These are phyloP conservation scores for Phytophthora fragariae DNA, from an alignment of 352 stramenopile genomes.

Conservation along the genomic window DNA sequence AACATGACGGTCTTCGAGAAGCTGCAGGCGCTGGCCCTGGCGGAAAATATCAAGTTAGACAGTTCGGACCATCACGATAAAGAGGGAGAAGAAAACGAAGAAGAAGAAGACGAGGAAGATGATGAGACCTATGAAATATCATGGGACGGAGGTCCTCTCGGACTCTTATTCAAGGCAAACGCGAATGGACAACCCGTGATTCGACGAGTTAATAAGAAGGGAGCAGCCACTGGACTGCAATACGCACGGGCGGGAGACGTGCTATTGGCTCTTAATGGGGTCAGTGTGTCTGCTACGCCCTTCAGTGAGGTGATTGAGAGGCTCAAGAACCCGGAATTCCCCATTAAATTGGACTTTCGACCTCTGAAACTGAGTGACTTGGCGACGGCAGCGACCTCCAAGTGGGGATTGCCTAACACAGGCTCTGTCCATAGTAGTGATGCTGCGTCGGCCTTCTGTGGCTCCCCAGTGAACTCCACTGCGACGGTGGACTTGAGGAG, in stretches of 20 bases:
- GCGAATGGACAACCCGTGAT: slow-evolving; percentile 65
- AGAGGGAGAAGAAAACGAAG: slow-evolving; percentile 22
- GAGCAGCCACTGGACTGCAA: slow-evolving; percentile 62
- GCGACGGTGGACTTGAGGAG: slow-evolving; percentile 40
- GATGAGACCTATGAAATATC: slow-evolving; percentile 78
- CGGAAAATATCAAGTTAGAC: slow-evolving; percentile 53
- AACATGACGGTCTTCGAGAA: slow-evolving; percentile 58
- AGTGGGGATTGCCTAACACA: slow-evolving; percentile 35
- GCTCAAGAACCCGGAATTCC: slow-evolving; percentile 68
- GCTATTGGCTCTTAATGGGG: slow-evolving; percentile 73
- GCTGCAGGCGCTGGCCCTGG: slow-evolving; percentile 61
- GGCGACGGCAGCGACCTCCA: slow-evolving; percentile 21
- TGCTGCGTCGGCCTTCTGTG: slow-evolving; percentile 36
- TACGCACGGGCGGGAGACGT: slow-evolving; percentile 78
- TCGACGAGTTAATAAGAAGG: slow-evolving; percentile 79
- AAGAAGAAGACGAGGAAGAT: slow-evolving; percentile 65
- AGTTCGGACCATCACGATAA: slow-evolving; percentile 10
- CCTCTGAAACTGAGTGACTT: slow-evolving; percentile 61
- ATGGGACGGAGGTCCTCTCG: slow-evolving; percentile 72
- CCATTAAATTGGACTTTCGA: slow-evolving; percentile 73
- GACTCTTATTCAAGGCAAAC: slow-evolving; percentile 77
- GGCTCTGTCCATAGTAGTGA: slow-evolving; percentile 48
- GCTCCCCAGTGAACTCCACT: slow-evolving; percentile 41
- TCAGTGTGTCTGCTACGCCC: slow-evolving; percentile 51
- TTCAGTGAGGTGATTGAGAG: slow-evolving; percentile 77